Evolutionary conservation across 768 basidiomycete species (phyloP).

Genomic region (Floccularia luteovirens): DNA sequence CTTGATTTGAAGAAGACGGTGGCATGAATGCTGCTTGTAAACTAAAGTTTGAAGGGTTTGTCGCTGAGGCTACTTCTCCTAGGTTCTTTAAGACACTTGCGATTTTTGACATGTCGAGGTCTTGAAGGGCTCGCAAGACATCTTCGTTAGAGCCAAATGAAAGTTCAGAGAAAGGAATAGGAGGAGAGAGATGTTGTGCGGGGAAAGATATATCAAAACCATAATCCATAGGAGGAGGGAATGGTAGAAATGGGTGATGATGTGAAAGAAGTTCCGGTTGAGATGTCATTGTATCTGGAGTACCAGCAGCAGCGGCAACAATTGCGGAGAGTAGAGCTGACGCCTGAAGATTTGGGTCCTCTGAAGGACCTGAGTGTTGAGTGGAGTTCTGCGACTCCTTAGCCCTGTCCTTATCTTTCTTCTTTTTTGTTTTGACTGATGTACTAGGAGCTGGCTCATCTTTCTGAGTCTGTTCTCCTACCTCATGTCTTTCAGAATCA

Average conservation of each 20-base stretch:
- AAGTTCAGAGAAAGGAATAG: conserved; percentile 27
- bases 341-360: conserved; percentile 32
- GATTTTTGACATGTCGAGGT: conserved; percentile 66
- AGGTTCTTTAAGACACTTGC: conserved; percentile 59
- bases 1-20: conserved; percentile 12
- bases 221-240: conserved; percentile 18
- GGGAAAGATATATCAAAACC: conserved; percentile 10
- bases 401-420: conserved; percentile 25
- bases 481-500: conserved; percentile 17
- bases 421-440: conserved; percentile 18
- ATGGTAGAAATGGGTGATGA: conserved; percentile 18
- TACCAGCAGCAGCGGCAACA: conserved; percentile 55
- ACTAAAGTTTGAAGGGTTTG: conserved; percentile 23
- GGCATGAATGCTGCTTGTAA: conserved; percentile 15
- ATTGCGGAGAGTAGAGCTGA: conserved; percentile 58
- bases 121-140: conserved; percentile 64
- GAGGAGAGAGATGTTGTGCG: conserved; percentile 11
- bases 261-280: conserved; percentile 21
- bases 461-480: no score
- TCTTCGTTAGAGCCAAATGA: conserved; percentile 59
- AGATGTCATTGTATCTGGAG: conserved; percentile 19
- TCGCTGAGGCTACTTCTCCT: conserved; percentile 46
- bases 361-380: conserved; percentile 18
- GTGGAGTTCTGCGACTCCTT: conserved; percentile 2
- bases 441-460: background rate